Conservation (phyloP, 1,284 basidiomycete genomes). For the Fistulinella staudtii region DNA sequence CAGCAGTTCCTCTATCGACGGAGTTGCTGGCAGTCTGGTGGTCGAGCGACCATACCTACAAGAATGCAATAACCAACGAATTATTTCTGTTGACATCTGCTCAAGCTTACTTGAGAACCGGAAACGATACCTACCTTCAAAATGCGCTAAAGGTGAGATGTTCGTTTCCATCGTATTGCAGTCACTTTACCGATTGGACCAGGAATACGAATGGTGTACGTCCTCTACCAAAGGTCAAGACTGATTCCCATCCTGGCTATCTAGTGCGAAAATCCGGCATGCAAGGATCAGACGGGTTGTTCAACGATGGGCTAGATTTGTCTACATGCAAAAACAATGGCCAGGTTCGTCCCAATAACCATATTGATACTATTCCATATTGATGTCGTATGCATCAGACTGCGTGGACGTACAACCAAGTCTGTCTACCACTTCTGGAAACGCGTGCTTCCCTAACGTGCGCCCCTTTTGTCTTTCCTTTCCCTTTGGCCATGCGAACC, state of each 20-base stretch:
- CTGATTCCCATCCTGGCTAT: background rate
- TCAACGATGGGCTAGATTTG: constrained; percentile 46
- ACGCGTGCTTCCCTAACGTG: background rate
- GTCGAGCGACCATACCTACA: constrained; percentile 50
- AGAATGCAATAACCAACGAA: constrained; percentile 57
- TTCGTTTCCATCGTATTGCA: background rate
- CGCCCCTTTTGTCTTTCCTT: background rate
- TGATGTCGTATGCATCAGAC: constrained; percentile 33
- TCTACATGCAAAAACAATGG: constrained; percentile 45
- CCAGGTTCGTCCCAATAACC: constrained; percentile 28
- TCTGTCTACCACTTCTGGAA: constrained; percentile 10
- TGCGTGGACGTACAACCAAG: constrained; percentile 56
- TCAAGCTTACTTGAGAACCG: constrained; percentile 39
- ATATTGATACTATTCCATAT: too few relatives aligned
- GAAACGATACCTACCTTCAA: constrained; percentile 38
- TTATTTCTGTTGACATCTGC: constrained; percentile 51
- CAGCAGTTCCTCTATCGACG: constrained; percentile 29
- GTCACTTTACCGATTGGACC: background rate
- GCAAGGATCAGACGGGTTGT: constrained; percentile 45
- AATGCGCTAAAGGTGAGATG: constrained; percentile 43
- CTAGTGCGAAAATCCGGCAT: constrained; percentile 46
- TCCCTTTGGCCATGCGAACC: background rate
- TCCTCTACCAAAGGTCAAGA: constrained; percentile 3
- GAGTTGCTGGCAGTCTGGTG: constrained; percentile 44
- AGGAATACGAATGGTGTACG: constrained; percentile 49